Base-by-base conservation (phyloP, 441 rosid genomes). In the Euphorbia schlechtendalii region DNA sequence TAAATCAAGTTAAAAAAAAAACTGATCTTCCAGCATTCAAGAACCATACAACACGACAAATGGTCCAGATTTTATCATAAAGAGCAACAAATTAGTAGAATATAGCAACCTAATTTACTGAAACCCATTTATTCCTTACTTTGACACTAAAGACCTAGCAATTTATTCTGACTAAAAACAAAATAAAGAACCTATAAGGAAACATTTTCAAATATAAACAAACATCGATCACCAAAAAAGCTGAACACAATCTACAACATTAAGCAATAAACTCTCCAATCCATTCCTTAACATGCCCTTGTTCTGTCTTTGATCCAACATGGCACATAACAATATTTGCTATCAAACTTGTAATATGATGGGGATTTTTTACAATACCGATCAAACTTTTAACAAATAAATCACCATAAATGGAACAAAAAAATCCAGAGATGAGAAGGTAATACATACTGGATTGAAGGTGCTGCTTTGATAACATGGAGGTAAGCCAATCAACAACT, bases 401-500 rank as follows among this genome's bases (percentile, higher is more conserved):
- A 53, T 22, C 53, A 52, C 58, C 63, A 66, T 34, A 40, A 30
- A 53, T 38, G 30, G 17, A 51, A 65, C 3, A 34, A 13, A 3
- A 63, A 57, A 54, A 53, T 12, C 30, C 32, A 11, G 22, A n/a
- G n/a, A n/a, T n/a, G 28, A 69, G 28, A 52, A 63, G 52, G 27
- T 27, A 61, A 72, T 57, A 69, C 87, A 40, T 84, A 90, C 88
- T 81, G 59, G 82, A 77, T 74, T 76, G 83, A 21, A 73, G 61
- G 70, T 77, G 85, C 77, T 87, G 93, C 80, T 87, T 87, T 20
- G 97, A 94, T 32, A 91, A 77, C 99, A 90, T 89, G 51, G 99
- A 94, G 3, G 96, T 90, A 30, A 94, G 93, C 99, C 99, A 94
- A 76, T 90, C 99, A 54, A 90, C 96, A 65, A 94, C 97, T 78